Conservation (phyloP, 441 rosid genomes). For the Capsella rubella region DNA sequence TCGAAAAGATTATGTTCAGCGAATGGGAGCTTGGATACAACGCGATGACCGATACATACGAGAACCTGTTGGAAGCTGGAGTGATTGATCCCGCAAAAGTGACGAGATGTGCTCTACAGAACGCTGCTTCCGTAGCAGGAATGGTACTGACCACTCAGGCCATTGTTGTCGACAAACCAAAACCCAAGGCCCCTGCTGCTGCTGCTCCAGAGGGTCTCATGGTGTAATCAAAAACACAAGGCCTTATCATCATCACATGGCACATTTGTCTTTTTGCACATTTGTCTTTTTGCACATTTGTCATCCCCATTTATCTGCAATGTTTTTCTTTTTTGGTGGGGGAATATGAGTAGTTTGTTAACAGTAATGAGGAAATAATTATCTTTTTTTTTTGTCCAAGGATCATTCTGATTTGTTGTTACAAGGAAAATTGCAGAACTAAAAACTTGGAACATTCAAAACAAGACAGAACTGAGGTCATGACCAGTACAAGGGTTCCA, state of each 20-base stretch:
- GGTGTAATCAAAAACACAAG: constrained; percentile 45
- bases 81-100: constrained; percentile 97
- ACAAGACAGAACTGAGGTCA: no score
- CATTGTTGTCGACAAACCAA: constrained; percentile 88
- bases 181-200: constrained; percentile 65
- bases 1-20: constrained; percentile 70
- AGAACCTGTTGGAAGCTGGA: constrained; percentile 86
- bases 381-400: neutral
- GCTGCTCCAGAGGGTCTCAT: constrained; percentile 70
- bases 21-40: constrained; percentile 96
- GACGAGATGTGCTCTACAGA: constrained; percentile 89
- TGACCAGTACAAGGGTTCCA: no score
- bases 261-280: neutral
- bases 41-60: constrained; percentile 87
- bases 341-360: constrained; percentile 38
- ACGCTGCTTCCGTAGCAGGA: constrained; percentile 94
- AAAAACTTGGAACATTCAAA: no score
- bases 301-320: constrained; percentile 37
- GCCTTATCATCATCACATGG: neutral
- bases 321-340: constrained; percentile 4
- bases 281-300: constrained; percentile 25
- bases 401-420: constrained; percentile 5
- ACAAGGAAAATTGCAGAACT: no score
- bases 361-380: constrained; percentile 35
- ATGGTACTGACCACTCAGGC: constrained; percentile 98